Evolutionary conservation across 805 yeast genomes (phyloP).

Genomic region (Lachancea sp.): DNA sequence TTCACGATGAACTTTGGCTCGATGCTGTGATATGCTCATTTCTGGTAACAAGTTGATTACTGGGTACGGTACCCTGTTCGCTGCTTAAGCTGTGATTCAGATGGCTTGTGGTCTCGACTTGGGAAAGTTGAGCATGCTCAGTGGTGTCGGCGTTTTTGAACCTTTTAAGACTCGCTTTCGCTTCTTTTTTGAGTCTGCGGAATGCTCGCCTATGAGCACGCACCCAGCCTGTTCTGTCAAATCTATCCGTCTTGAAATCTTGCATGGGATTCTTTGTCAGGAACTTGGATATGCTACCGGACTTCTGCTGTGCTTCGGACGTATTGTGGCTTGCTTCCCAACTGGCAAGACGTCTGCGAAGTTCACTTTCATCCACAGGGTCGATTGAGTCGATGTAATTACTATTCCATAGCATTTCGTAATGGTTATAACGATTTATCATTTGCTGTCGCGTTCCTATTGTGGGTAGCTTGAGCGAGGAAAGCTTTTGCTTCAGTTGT

Average conservation of each 20-base stretch:
- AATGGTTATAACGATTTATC: slow-evolving; percentile 70
- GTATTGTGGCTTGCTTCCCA: slow-evolving; percentile 51
- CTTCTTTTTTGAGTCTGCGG: slow-evolving; percentile 33
- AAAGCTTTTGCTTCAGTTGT: slow-evolving; percentile 55
- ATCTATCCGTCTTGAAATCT: slow-evolving; percentile 41
- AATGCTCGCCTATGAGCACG: slow-evolving; percentile 37
- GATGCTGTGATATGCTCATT: background rate
- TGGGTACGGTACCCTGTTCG: background rate
- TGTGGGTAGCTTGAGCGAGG: slow-evolving; percentile 48
- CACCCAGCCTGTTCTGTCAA: slow-evolving; percentile 42
- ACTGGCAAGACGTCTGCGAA: slow-evolving; percentile 50
- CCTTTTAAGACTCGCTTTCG: slow-evolving; percentile 26
- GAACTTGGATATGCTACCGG: slow-evolving; percentile 19
- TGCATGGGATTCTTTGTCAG: slow-evolving; percentile 34
- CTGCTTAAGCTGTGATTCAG: background rate
- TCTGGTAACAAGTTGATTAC: background rate
- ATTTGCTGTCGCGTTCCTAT: slow-evolving; percentile 58
- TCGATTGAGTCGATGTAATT: slow-evolving; percentile 59
- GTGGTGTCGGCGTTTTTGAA: background rate
- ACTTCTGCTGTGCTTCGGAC: slow-evolving; percentile 16
- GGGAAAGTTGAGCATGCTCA: background rate
- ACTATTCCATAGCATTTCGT: slow-evolving; percentile 71
- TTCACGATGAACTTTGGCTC: background rate
- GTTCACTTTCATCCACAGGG: slow-evolving; percentile 52
- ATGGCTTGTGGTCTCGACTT: background rate